Conservation (phyloP, 164 flowering plant genomes). For the Piper longum region DNA sequence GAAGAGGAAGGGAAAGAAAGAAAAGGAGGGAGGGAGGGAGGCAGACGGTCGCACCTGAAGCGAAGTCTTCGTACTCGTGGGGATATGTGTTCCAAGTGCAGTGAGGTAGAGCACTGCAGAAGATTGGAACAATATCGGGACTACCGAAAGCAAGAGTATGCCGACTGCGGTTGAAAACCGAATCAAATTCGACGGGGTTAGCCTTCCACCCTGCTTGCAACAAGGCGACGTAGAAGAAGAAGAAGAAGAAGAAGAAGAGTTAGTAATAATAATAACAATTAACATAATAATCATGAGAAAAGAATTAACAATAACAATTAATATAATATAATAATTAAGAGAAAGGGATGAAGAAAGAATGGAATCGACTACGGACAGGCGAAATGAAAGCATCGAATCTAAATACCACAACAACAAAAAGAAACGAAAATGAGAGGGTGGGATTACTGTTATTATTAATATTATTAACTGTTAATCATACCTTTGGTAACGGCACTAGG, state of each 20-base stretch:
- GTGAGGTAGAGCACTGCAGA: slow-evolving; percentile 82
- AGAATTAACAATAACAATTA: neutral
- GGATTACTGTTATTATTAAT: too few species aligned
- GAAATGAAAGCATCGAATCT: neutral
- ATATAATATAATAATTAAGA: neutral
- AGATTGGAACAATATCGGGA: slow-evolving; percentile 93
- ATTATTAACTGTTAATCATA: slow-evolving; percentile 4
- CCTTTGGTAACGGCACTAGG: slow-evolving; percentile 99
- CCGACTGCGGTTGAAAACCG: slow-evolving; percentile 76
- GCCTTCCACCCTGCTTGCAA: slow-evolving; percentile 85
- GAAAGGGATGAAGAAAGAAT: neutral
- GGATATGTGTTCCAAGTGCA: slow-evolving; percentile 85
- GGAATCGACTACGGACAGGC: too few species aligned
- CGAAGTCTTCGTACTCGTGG: slow-evolving; percentile 88
- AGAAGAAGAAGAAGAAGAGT: neutral
- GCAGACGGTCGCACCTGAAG: slow-evolving; percentile 67
- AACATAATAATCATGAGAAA: neutral
- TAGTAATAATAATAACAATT: neutral
- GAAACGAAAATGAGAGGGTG: neutral
- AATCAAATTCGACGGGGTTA: slow-evolving; percentile 96
- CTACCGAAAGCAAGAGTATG: slow-evolving; percentile 87
- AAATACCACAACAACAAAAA: neutral
- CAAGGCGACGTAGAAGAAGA: neutral
- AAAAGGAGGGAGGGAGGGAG: neutral
- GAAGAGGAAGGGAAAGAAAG: neutral